Evolutionary conservation across 108 stramenopile genomes (phyloP).

Genomic region (Stephanodiscus triporus): DNA sequence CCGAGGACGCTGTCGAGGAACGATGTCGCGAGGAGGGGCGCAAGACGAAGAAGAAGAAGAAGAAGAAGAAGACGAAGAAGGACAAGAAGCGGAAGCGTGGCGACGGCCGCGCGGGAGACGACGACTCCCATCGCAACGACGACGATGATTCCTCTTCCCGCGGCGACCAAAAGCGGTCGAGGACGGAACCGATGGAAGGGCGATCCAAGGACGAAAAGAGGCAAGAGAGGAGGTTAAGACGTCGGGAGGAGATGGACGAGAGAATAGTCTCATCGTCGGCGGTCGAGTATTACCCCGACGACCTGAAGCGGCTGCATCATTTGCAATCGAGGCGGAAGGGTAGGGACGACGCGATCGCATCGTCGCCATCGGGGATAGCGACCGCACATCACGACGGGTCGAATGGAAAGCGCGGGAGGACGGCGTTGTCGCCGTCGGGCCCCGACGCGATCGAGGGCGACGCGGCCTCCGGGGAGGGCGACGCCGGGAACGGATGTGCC

Average conservation of each 20-base stretch:
- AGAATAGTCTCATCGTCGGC: neutral
- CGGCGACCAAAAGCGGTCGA: constrained; percentile 14
- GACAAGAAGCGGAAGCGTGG: constrained; percentile 7
- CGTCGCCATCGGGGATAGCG: neutral
- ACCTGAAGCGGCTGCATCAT: neutral
- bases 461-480: neutral
- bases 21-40: neutral
- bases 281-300: constrained; percentile 13
- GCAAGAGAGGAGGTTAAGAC: constrained; percentile 13
- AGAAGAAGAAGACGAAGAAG: constrained; percentile 18
- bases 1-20: too few species aligned
- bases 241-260: constrained; percentile 21
- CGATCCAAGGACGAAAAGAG: constrained; percentile 28
- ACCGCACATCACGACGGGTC: neutral
- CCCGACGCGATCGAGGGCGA: neutral
- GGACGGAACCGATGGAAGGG: constrained; percentile 29
- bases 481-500: too few species aligned
- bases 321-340: constrained; percentile 17
- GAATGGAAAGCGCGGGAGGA: neutral
- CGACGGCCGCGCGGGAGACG: too few species aligned
- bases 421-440: neutral
- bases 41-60: constrained; percentile 17
- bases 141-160: neutral
- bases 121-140: neutral
- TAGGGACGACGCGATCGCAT: neutral